Conservation (phyloP, 805 yeast species). For the Komagataella populi region DNA sequence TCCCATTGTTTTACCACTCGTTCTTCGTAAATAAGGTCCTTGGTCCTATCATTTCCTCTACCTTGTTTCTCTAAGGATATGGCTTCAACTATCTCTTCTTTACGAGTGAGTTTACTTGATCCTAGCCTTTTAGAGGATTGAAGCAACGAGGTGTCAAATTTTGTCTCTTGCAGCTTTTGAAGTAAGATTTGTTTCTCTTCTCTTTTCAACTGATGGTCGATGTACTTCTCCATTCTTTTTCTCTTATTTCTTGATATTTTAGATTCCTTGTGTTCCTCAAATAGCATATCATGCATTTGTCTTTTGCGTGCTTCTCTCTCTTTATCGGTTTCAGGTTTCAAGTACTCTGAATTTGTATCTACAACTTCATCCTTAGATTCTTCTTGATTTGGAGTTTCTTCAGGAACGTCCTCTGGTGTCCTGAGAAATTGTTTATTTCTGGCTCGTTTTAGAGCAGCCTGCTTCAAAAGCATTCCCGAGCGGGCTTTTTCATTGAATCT, state of each 20-base stretch:
- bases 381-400: conserved; percentile 5
- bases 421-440: conserved; percentile 58
- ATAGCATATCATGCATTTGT: conserved; percentile 40
- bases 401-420: conserved; percentile 24
- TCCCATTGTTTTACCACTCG: conserved; percentile 53
- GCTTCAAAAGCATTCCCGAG: conserved; percentile 71
- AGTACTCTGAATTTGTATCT: conserved; percentile 36
- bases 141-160: conserved; percentile 56
- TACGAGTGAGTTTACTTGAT: conserved; percentile 51
- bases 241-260: conserved; percentile 61
- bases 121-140: conserved; percentile 73
- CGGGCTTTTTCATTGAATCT: conserved; percentile 81
- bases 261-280: conserved; percentile 46
- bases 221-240: conserved; percentile 79
- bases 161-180: conserved; percentile 54
- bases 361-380: conserved; percentile 6
- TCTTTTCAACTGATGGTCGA: conserved; percentile 77
- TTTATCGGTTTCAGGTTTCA: conserved; percentile 47
- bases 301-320: conserved; percentile 58
- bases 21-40: conserved; percentile 56
- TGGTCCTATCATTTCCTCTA: conserved; percentile 46
- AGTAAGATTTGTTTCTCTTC: conserved; percentile 76
- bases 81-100: conserved; percentile 65
- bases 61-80: conserved; percentile 61
- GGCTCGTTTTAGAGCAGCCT: conserved; percentile 49